Evolutionary conservation across 768 basidiomycete species (phyloP), one percentile per base, ranked within the genome.

Genomic region (Suillus hirtellus): DNA sequence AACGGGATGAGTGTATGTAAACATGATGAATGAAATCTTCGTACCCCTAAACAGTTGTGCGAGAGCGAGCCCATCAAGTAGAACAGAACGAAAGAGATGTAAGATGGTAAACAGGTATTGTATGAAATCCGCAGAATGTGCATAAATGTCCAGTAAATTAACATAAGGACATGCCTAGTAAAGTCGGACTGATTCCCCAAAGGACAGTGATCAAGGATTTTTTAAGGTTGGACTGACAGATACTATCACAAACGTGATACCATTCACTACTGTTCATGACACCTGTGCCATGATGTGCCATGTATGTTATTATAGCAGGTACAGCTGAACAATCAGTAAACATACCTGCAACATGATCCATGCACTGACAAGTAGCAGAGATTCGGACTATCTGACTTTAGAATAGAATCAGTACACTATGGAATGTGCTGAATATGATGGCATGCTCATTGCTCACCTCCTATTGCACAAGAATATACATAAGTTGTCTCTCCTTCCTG

Each of bases 161-260:
- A 12, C n/a, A 5, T 21, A 46, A 46, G n/a, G 10, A n/a, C 1
- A 43, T 43, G 17, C 0, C 5, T 4, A 6, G 7, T 15, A 15
- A 5, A 7, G 17, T 4, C 6, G 0, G 7, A 42, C 5, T 4
- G 3, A n/a, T n/a, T n/a, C n/a, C n/a, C n/a, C n/a, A n/a, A n/a
- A n/a, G n/a, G n/a, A n/a, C n/a, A n/a, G n/a, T n/a, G n/a, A n/a
- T n/a, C n/a, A n/a, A n/a, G n/a, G n/a, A n/a, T n/a, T n/a, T n/a
- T n/a, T n/a, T n/a, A n/a, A n/a, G n/a, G n/a, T n/a, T n/a, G n/a
- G n/a, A n/a, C n/a, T n/a, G n/a, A 44, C 19, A 1, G 43, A 43
- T 43, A 43, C 17, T 19, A 35, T 9, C 1, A 35, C 2, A 14
- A 10, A 44, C 9, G 19, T 3, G 3, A 11, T 21, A 4, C 21